Evolutionary conservation across 225 moss, liverwort and hornwort species (phyloP), one percentile per base, ranked within the genome.

Genomic region (Asterella californica): DNA sequence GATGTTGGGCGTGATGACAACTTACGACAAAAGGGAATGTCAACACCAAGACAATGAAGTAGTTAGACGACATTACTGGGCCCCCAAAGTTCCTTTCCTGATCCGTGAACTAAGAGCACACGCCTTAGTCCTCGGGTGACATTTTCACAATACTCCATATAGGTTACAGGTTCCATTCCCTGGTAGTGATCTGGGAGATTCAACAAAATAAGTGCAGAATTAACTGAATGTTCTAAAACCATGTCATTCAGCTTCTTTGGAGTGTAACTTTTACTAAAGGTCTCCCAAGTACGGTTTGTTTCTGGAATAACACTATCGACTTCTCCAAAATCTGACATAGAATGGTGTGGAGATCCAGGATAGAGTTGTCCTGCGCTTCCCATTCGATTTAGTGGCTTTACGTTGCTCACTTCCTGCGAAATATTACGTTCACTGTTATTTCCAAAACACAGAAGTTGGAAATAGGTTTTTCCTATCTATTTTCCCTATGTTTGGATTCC

Each of bases 101-200:
- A 93, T 0, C 97, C 97, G 47, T 92, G 90, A 19, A 97, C 88
- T 50, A 97, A 85, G 25, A 97, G 84, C 45, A 97, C 93, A 75
- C 94, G 81, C 55, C 83, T 65, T 66, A 97, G 32, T 33, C 94
- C 94, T 70, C 83, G 83, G 9, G 94, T 93, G 2, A 97, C 86
- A 76, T 94, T 88, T 72, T 97, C 97, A 50, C 94, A 94, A 48
- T 93, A 97, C 48, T 90, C 83, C 97, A 97, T 97, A 82, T 90
- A 97, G 9, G 83, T 88, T 17, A 78, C 79, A 0, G 97, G 88
- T 25, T 90, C 86, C 80, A 97, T 97, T 67, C 94, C 93, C 50
- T 89, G 80, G 76, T 97, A 97, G 38, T 97, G 94, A 82, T 97
- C 97, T 4, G 97, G 97, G 14, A 97, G 86, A 53, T 94, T 97